Base-by-base conservation (phyloP, 805 yeast genomes). In the Pichia phayaonensis region DNA sequence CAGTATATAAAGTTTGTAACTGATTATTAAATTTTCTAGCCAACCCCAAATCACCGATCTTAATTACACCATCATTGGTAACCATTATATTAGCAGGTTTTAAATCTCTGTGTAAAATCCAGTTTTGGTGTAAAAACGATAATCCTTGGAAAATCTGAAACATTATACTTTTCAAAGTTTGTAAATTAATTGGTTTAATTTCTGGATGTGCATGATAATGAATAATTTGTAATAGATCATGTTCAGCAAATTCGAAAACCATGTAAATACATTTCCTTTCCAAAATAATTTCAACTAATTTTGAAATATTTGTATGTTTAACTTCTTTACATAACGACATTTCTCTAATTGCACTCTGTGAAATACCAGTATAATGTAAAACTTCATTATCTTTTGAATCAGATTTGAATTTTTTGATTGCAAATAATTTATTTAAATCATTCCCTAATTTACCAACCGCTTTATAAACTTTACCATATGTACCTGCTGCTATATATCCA, bases 71-170 rank as follows among this genome's bases (percentile, higher is more conserved):
- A 52, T 78, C 80, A 10, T 83, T 76, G 0, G 96, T 81, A 0
- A 92, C 96, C 98, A 92, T 94, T 56, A 94, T 92, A 68, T 92
- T 92, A 2, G 99, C 99, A 1, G 99, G 99, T 61, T 94, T 94
- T 56, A 94, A 74, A 68, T 94, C 99, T 54, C 99, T 75, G 67
- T 94, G 99, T 46, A 94, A 72, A 2, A 94, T 83, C 98, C 99
- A 94, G 67, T 94, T 92, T 65, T 90, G 92, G 67, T 94, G 99
- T 42, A 94, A 68, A 62, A 84, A 94, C 0, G 90, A 81, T 2
- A 94, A 90, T 4, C 99, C 99, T 60, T 87, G 87, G 26, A 94
- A 66, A 5, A 95, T 84, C 69, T 94, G 99, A 90, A 94, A 90
- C 66, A 89, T 76, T 26, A 90, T 83, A 1, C 95, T 85, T 61